These are phyloP conservation scores for Dendryphion nanum DNA, from an alignment of 2,329 filamentous ascomycete genomes.

Conservation along the genomic window DNA sequence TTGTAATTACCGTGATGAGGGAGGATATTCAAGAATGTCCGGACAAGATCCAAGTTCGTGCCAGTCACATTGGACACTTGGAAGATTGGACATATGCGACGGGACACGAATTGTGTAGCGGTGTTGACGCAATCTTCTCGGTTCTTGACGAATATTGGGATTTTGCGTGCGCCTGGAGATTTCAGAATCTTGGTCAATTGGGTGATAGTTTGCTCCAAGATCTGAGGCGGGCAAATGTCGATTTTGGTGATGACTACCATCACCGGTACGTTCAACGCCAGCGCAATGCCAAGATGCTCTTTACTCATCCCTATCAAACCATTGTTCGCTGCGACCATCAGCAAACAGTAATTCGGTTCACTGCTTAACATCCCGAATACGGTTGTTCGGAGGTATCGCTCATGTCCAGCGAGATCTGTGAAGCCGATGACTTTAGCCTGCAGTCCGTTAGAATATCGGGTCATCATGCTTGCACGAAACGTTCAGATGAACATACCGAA, in stretches of 20 bases:
- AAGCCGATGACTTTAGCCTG: conserved; percentile 92
- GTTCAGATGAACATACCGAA: conserved; percentile 51
- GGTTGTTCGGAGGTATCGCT: conserved; percentile 90
- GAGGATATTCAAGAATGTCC: conserved; percentile 90
- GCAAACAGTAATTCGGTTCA: conserved; percentile 93
- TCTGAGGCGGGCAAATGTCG: conserved; percentile 94
- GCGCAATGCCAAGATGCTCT: conserved; percentile 91
- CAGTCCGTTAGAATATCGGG: conserved; percentile 10
- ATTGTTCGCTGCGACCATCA: conserved; percentile 99
- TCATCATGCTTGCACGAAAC: neutral
- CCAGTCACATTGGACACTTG: conserved; percentile 98
- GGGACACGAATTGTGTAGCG: conserved; percentile 90
- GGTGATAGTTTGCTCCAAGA: conserved; percentile 86
- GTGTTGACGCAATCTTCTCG: conserved; percentile 92
- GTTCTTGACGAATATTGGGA: conserved; percentile 92
- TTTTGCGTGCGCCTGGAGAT: conserved; percentile 88
- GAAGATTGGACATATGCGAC: conserved; percentile 94
- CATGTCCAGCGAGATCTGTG: conserved; percentile 91
- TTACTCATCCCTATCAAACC: conserved; percentile 92
- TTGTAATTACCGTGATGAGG: conserved; percentile 95
- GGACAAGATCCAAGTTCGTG: conserved; percentile 83
- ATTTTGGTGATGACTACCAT: conserved; percentile 99
- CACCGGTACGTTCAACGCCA: conserved; percentile 92
- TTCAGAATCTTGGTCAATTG: conserved; percentile 93
- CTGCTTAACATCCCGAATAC: conserved; percentile 93